phyloP scores from a whole-genome alignment of 139 green algal species.

The Tetradesmus lagerheimii region DNA sequence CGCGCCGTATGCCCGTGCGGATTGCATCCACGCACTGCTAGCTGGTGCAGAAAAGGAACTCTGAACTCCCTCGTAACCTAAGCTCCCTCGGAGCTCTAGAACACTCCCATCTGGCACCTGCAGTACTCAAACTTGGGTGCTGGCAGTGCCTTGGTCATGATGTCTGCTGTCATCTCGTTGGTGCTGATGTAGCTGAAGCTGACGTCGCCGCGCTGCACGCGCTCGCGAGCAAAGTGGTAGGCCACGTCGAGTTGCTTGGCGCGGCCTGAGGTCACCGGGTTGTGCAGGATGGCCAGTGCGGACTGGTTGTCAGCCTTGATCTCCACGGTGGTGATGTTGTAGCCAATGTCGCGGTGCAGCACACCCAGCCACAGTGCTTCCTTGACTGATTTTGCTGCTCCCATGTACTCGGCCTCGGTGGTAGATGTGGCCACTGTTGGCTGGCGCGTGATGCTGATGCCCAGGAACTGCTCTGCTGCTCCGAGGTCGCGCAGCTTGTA shows the following conservation, averaged over 20 bases:
- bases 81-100: too few relatives aligned
- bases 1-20: too few relatives aligned
- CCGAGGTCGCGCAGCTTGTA: slow-evolving; percentile 35
- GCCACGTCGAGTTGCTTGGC: slow-evolving; percentile 63
- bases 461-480: not conserved
- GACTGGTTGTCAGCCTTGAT: slow-evolving; percentile 55
- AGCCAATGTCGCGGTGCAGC: slow-evolving; percentile 50
- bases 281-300: slow-evolving; percentile 55
- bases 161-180: slow-evolving; percentile 49
- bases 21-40: too few relatives aligned
- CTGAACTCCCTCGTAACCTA: too few relatives aligned
- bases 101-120: slow-evolving; percentile 39
- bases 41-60: too few relatives aligned
- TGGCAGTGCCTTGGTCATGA: slow-evolving; percentile 56
- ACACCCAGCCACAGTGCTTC: slow-evolving; percentile 61
- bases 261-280: slow-evolving; percentile 43
- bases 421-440: slow-evolving; percentile 65
- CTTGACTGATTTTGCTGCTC: slow-evolving; percentile 52
- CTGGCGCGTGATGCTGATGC: slow-evolving; percentile 57
- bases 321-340: not conserved
- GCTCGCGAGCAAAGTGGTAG: too few relatives aligned
- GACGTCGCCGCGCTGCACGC: too few relatives aligned
- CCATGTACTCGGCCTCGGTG: slow-evolving; percentile 71
- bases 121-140: slow-evolving; percentile 42
- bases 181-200: too few relatives aligned